Conservation (phyloP, 1,284 basidiomycete species). For the Leccinum huronense region DNA sequence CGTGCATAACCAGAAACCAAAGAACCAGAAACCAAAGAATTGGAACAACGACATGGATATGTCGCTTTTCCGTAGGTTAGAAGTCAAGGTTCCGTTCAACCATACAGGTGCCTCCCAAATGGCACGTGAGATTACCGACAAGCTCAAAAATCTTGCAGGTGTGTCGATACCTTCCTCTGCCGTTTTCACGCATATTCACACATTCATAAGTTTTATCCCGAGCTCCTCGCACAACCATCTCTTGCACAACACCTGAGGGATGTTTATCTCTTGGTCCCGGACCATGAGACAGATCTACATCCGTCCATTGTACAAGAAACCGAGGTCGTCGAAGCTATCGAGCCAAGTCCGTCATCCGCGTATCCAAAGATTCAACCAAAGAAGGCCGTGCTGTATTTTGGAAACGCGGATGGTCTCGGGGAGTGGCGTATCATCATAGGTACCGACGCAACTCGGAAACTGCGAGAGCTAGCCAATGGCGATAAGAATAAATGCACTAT, state of each 20-base stretch:
- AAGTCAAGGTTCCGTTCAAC: slow-evolving; percentile 27
- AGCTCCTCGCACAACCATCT: slow-evolving; percentile 19
- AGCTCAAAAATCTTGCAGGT: slow-evolving; percentile 36
- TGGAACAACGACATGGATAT: slow-evolving; percentile 22
- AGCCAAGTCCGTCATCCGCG: slow-evolving; percentile 23
- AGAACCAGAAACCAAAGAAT: slow-evolving; percentile 17
- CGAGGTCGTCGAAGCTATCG: slow-evolving; percentile 1
- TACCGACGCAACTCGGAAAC: slow-evolving; percentile 42
- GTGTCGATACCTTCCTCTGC: not conserved
- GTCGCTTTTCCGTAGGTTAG: slow-evolving; percentile 30
- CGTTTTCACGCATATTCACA: not conserved
- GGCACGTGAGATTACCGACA: slow-evolving; percentile 19
- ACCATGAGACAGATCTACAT: not conserved
- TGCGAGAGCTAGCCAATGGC: slow-evolving; percentile 42
- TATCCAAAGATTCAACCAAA: slow-evolving; percentile 51
- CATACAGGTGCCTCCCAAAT: slow-evolving; percentile 23
- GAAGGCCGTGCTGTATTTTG: slow-evolving; percentile 49
- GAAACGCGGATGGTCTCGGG: slow-evolving; percentile 51
- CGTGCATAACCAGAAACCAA: slow-evolving; percentile 22
- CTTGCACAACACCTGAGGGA: slow-evolving; percentile 17
- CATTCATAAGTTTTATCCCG: slow-evolving; percentile 26
- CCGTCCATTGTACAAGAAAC: not conserved
- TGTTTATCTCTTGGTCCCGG: slow-evolving; percentile 13
- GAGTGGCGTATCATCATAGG: slow-evolving; percentile 53
- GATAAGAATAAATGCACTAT: slow-evolving; percentile 47